Evolutionary conservation across 768 basidiomycete species (phyloP).

Genomic region (Pseudohyphozyma bogoriensis): DNA sequence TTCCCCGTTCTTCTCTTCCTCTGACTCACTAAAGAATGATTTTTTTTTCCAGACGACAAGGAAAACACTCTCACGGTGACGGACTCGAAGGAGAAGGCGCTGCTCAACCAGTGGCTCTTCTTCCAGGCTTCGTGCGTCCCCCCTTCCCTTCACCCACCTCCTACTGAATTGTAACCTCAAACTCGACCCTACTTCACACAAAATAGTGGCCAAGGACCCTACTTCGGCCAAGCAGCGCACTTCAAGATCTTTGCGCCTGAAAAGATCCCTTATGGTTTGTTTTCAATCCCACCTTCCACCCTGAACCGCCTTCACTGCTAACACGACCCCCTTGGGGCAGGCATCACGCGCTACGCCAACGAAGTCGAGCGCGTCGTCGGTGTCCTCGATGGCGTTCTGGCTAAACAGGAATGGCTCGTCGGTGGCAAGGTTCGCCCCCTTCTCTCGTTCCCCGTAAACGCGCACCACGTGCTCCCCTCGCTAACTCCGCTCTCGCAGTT

Average conservation of each 20-base stretch:
- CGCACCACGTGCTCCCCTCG: no score
- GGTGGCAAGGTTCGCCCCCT: conserved; percentile 19
- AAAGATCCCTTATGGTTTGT: conserved; percentile 9
- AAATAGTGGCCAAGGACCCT: conserved; percentile 17
- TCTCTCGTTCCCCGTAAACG: no score
- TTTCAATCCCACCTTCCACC: neutral
- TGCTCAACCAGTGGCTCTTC: conserved; percentile 27
- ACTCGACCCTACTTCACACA: neutral
- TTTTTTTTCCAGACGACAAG: conserved; percentile 16
- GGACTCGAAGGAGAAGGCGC: conserved; percentile 16
- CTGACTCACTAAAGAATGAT: neutral
- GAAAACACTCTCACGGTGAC: conserved; percentile 25
- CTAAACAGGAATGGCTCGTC: conserved; percentile 24
- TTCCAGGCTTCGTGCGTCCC: conserved; percentile 15
- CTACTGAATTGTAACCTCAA: neutral
- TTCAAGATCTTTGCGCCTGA: conserved; percentile 29
- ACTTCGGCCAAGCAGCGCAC: conserved; percentile 27
- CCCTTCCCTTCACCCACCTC: neutral
- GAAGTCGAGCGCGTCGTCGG: conserved; percentile 26
- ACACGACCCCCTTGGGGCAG: conserved; percentile 6
- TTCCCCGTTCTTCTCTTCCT: neutral
- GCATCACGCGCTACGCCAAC: conserved; percentile 24
- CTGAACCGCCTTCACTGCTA: neutral
- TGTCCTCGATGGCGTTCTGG: conserved; percentile 28
- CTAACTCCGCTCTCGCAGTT: no score